A percentile compares a stretch with the other conserved stretches of the same genome.
Conservation (phyloP, 345 rosid species). For the Erysimum cheiranthoides region DNA sequence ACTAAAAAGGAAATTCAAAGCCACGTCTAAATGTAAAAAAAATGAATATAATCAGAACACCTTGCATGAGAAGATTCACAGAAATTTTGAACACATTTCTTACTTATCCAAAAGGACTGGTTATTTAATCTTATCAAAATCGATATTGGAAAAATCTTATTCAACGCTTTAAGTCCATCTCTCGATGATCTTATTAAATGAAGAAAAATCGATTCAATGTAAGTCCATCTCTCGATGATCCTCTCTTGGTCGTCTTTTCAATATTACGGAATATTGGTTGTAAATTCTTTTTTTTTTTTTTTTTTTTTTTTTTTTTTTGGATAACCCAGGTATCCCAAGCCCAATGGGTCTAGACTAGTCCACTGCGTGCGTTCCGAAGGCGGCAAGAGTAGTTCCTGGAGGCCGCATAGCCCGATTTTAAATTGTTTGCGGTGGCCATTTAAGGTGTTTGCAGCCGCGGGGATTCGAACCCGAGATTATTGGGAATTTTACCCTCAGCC, state of each 20-base stretch:
- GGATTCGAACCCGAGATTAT: no score
- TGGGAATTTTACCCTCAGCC: no score
- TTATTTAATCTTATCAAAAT: not conserved
- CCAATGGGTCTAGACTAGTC: no score
- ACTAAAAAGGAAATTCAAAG: not conserved
- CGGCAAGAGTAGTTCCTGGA: no score
- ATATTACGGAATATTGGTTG: not conserved
- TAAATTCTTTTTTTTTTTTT: no score
- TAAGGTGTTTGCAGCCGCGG: no score
- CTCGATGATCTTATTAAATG: not conserved
- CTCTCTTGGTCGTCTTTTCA: conserved; percentile 1
- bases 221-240: not conserved
- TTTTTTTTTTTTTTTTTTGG: no score
- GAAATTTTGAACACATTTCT: not conserved
- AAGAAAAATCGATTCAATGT: not conserved
- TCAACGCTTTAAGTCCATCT: not conserved
- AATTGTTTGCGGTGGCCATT: no score
- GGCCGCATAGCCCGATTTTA: no score
- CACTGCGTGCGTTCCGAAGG: no score
- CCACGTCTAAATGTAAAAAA: conserved; percentile 6
- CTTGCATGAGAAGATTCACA: not conserved
- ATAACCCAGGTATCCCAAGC: no score
- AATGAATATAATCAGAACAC: not conserved
- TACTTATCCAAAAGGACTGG: not conserved
- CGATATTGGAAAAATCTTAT: not conserved